phyloP scores from a whole-genome alignment of 305 asterid genomes.

The Fraxinus baroniana region DNA sequence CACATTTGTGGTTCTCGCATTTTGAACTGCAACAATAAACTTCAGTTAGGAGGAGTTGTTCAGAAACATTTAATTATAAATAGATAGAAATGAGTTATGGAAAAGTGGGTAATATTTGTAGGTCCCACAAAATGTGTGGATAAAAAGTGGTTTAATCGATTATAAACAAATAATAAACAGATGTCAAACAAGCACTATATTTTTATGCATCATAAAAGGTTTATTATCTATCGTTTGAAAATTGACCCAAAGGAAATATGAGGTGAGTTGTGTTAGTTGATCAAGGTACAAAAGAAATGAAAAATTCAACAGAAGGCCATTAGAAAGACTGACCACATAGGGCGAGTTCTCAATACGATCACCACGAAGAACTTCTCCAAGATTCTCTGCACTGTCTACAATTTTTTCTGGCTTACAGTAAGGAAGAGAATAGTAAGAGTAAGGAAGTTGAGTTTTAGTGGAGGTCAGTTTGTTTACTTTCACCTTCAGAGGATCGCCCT shows the following conservation, averaged over 20 bases:
- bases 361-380: constrained; percentile 6
- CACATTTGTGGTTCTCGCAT: constrained; percentile 52
- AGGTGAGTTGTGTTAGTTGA: constrained; percentile 1
- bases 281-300: neutral
- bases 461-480: constrained; percentile 1
- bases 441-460: constrained; percentile 5
- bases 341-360: constrained; percentile 2
- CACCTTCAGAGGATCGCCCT: neutral
- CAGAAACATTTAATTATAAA: neutral
- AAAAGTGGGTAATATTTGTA: neutral
- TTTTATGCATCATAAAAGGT: neutral
- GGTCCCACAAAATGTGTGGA: neutral
- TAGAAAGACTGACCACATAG: neutral
- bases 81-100: neutral
- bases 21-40: constrained; percentile 15
- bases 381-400: constrained; percentile 2
- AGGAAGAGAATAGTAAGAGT: constrained; percentile 1
- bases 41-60: neutral
- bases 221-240: neutral
- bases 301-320: neutral
- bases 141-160: neutral
- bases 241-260: neutral
- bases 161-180: neutral
- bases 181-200: neutral
- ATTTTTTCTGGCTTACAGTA: constrained; percentile 1